Conservation (phyloP, 257 asterid species). For the Capsicum pubescens region DNA sequence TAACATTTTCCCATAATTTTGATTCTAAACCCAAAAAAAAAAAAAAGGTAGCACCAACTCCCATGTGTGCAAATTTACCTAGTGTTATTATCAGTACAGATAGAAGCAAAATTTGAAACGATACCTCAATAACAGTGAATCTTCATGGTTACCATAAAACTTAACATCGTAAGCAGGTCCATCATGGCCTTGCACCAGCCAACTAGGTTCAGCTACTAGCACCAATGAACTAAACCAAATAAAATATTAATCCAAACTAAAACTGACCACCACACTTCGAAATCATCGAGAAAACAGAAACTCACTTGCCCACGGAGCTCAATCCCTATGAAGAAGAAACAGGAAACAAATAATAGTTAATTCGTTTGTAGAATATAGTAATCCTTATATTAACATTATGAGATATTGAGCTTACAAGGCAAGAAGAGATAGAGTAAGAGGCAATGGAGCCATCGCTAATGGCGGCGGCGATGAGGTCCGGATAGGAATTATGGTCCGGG, state of each 20-base stretch:
- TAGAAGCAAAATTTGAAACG: background rate
- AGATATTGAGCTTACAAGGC: constrained; percentile 54
- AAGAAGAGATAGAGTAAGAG: constrained; percentile 72
- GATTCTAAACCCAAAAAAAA: background rate
- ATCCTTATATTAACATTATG: background rate
- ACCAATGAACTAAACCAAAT: constrained; percentile 57
- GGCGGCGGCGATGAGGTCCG: constrained; percentile 69
- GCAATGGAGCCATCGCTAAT: constrained; percentile 86
- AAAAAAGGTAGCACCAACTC: background rate
- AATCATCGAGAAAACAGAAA: constrained; percentile 42
- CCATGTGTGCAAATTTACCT: background rate
- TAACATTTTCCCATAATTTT: background rate
- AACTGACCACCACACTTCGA: constrained; percentile 58
- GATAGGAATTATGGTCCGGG: constrained; percentile 61
- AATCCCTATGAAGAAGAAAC: background rate
- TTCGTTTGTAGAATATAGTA: background rate
- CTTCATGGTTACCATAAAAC: constrained; percentile 66
- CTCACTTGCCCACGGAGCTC: background rate
- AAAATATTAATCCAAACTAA: background rate
- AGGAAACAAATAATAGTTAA: background rate
- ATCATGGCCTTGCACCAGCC: constrained; percentile 76
- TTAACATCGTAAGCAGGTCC: constrained; percentile 97
- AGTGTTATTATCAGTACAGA: background rate
- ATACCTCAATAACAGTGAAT: constrained; percentile 77
- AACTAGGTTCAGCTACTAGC: constrained; percentile 64